Base-by-base conservation (phyloP, 306 rosid genomes). In the Dryas octopetala region DNA sequence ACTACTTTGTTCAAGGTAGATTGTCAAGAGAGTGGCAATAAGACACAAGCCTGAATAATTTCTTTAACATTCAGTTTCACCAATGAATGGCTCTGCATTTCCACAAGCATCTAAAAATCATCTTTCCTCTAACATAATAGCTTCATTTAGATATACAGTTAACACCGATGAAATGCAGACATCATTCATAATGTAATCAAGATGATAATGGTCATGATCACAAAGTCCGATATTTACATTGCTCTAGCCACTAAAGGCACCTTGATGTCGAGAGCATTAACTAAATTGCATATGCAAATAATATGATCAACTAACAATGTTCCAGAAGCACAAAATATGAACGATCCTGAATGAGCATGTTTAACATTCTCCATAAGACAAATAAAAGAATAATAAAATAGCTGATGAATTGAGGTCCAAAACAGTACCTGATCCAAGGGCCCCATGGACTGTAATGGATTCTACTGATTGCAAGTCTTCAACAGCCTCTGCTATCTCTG, bases 381-480 rank as follows among this genome's bases (percentile, higher is more conserved):
- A 8, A 44, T 44, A 54, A 19, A 44, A 12, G n/a, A 6, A 43
- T 9, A 70, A n/a, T 9, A 41, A 23, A 13, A 26, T 6, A 61
- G 49, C 28, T 9, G 47, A 68, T 58, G 73, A 67, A 45, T 14
- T 61, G n/a, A 16, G 57, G 47, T 66, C 40, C 53, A 19, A 58
- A 63, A 51, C n/a, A 19, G 74, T 82, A 90, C 98, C 96, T 76
- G 93, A 78, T 80, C 92, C 82, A 75, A 87, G 79, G 79, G 93
- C 82, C 79, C 98, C 98, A 2, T 84, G 91, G 59, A 89, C 86
- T n/a, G 85, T 79, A 79, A 91, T 76, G 82, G 71, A 86, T 70
- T 94, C 97, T 46, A 87, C 82, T 23, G 93, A 83, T 47, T 82
- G 86, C 67, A 69, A 59, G 85, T 91, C 98, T 79, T 85, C 88